These are phyloP conservation scores for Globisporangium yorkense DNA, from an alignment of 352 stramenopile species.

Conservation along the genomic window DNA sequence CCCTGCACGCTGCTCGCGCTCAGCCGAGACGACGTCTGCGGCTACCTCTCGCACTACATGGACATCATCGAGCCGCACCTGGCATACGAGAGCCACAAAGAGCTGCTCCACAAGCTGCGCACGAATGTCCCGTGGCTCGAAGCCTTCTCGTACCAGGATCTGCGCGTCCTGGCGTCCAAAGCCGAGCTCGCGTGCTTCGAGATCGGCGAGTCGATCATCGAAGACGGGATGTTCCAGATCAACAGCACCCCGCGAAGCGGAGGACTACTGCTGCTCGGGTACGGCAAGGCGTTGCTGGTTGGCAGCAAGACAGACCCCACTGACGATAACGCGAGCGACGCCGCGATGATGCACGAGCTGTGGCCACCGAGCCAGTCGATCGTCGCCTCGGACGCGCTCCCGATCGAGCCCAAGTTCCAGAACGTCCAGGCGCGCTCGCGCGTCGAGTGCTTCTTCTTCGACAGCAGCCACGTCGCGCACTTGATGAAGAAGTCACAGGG, in stretches of 20 bases:
- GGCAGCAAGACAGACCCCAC: slow-evolving; percentile 9
- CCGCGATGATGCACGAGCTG: slow-evolving; percentile 16
- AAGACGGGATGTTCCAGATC: slow-evolving; percentile 26
- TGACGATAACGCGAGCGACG: slow-evolving; percentile 9
- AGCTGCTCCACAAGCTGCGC: slow-evolving; percentile 40
- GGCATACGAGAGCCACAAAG: slow-evolving; percentile 40
- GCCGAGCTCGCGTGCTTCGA: slow-evolving; percentile 37
- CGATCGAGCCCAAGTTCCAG: slow-evolving; percentile 15
- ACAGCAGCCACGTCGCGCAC: slow-evolving; percentile 23
- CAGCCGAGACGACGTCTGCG: slow-evolving; percentile 42
- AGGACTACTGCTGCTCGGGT: slow-evolving; percentile 25
- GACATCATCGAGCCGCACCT: slow-evolving; percentile 58
- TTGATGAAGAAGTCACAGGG: slow-evolving; percentile 6
- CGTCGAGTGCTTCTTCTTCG: slow-evolving; percentile 59
- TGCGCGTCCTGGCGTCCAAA: slow-evolving; percentile 38
- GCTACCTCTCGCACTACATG: slow-evolving; percentile 62
- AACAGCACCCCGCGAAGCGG: slow-evolving; percentile 16
- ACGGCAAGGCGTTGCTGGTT: slow-evolving; percentile 23
- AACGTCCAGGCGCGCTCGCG: slow-evolving; percentile 32
- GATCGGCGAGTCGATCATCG: slow-evolving; percentile 34
- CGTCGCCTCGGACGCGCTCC: slow-evolving; percentile 12
- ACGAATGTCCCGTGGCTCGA: slow-evolving; percentile 34
- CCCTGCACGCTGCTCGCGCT: slow-evolving; percentile 43
- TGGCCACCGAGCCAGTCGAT: slow-evolving; percentile 32
- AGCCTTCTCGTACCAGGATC: slow-evolving; percentile 41